Percentiles rank a stretch among this genome's conserved stretches.
phyloP scores from a whole-genome alignment of 2,329 filamentous ascomycete genomes.

The Trichoderma brevicompactum region DNA sequence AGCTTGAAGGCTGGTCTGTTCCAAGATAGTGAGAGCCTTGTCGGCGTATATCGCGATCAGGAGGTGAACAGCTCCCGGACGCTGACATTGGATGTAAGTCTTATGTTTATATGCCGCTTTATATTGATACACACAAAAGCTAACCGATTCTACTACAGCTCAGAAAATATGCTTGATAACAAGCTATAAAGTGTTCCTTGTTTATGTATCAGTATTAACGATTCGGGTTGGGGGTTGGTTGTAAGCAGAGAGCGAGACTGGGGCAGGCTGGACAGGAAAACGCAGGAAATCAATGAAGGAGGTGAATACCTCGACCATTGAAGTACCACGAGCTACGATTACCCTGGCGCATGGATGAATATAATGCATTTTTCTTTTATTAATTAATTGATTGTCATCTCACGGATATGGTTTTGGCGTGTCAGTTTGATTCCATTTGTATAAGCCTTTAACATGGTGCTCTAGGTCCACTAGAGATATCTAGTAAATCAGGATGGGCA shows the following conservation, averaged over 20 bases:
- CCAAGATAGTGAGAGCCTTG: conserved; percentile 92
- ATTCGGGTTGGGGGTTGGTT: conserved; percentile 2
- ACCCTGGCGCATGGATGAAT: conserved; percentile 23
- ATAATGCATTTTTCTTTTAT: neutral
- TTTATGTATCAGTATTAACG: conserved; percentile 26
- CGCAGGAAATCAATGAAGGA: conserved; percentile 16
- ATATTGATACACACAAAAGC: neutral
- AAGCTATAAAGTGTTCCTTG: conserved; percentile 1
- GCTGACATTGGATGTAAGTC: conserved; percentile 90
- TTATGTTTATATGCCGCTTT: neutral
- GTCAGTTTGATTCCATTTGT: neutral
- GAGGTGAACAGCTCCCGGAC: conserved; percentile 89
- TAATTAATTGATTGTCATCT: neutral
- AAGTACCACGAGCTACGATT: conserved; percentile 28
- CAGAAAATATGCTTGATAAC: conserved; percentile 42
- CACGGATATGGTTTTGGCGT: neutral
- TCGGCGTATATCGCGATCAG: conserved; percentile 95
- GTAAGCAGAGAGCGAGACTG: conserved; percentile 12
- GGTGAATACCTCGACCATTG: neutral
- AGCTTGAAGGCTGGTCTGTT: conserved; percentile 94
- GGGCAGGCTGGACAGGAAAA: conserved; percentile 19
- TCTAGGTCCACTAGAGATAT: neutral
- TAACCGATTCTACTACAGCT: conserved; percentile 36
- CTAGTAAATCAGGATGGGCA: neutral
- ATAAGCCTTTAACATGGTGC: neutral